Base-by-base conservation (phyloP, 306 rosid species). In the Hippophae gyantsensis region DNA sequence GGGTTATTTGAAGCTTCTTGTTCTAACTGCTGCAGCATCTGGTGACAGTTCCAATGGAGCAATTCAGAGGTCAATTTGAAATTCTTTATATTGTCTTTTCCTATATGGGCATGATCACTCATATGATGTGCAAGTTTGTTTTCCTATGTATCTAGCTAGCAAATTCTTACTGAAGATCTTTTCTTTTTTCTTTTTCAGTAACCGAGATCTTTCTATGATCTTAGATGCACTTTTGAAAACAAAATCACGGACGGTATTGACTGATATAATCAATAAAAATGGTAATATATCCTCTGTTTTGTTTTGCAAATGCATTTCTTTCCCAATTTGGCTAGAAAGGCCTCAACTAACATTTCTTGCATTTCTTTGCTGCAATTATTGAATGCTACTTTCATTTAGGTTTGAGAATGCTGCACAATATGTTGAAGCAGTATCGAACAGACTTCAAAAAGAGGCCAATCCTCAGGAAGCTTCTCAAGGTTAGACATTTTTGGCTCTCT, bases 141-240 rank as follows among this genome's bases (percentile, higher is more conserved):
- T 48, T 32, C 38, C 38, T 32, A 32, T 32, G 7, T 69, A 59
- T 46, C 54, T 55, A 55, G 13, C 43, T 44, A 53, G 56, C 26
- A 57, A 53, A 25, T 48, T 13, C 54, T 6, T 9, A 23, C 52
- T 50, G 6, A 18, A 43, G 10, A 6, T 47, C 8, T 66, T 52
- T 51, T 38, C 8, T 57, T 32, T 32, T 32, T 4, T 32, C 38
- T 32, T 47, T 68, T 72, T 61, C 84, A 93, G 99, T 75, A 89
- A 89, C 73, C 95, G 99, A 73, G 99, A 93, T 78, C 95, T 93
- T 77, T 93, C 99, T 25, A 93, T 93, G 96, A 93, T 93, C 71
- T 95, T 93, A 69, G 99, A 83, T 56, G 97, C 95, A 13, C 90
- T 93, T 72, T 75, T 93, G 76, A 93, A 93, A 81, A 93, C 99